Percentiles rank a stretch among this genome's conserved stretches.
Conservation (phyloP, 2,329 filamentous ascomycete genomes). For the Epichloe glyceriae region DNA sequence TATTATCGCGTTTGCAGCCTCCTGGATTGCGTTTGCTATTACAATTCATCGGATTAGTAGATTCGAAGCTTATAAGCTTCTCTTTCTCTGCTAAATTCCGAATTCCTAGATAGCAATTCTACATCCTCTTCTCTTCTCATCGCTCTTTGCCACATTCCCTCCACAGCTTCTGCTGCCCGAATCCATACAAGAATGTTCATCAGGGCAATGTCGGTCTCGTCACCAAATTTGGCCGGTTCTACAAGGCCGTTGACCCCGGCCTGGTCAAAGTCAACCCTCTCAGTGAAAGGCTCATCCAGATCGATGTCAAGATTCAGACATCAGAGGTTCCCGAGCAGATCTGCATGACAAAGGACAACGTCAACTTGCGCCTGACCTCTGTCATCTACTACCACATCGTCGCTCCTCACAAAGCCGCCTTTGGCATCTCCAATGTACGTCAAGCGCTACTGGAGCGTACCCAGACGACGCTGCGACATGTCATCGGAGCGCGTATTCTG, state of each 20-base stretch:
- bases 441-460: conserved; percentile 97
- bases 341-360: conserved; percentile 99
- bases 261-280: conserved; percentile 96
- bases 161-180: conserved; percentile 81
- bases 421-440: conserved; percentile 87
- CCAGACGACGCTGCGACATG: conserved; percentile 92
- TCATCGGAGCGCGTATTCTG: conserved; percentile 86
- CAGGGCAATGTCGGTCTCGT: conserved; percentile 94
- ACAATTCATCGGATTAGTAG: no score
- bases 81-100: no score
- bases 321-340: conserved; percentile 92
- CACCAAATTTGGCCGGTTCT: conserved; percentile 90
- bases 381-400: conserved; percentile 99
- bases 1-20: no score
- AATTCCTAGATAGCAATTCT: no score
- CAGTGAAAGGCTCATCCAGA: conserved; percentile 75
- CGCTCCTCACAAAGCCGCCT: conserved; percentile 90
- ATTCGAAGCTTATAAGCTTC: no score
- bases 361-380: conserved; percentile 81
- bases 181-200: conserved; percentile 83
- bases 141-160: no score
- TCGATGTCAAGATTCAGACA: conserved; percentile 99
- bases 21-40: no score
- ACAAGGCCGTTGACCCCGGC: conserved; percentile 90
- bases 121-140: no score